Evolutionary conservation across 176 grass and related monocot genomes (phyloP).

Genomic region (Phragmites australis): DNA sequence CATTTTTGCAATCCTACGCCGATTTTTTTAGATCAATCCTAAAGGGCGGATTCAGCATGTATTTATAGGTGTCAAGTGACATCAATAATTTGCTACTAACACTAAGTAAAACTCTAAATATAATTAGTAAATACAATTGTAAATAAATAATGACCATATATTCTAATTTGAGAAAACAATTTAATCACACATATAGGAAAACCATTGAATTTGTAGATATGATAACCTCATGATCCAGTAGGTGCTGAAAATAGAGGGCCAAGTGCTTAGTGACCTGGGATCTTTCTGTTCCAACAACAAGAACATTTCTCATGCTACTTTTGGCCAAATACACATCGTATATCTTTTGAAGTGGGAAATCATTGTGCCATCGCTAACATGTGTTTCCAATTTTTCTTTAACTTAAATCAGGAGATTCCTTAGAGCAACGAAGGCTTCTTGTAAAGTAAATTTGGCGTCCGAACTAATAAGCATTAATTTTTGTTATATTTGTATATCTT

Average conservation of each 20-base stretch:
- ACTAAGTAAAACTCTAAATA: no score
- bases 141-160: no score
- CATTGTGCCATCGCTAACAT: neutral
- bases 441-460: slow-evolving; percentile 47
- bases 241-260: slow-evolving; percentile 70
- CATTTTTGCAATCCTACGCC: no score
- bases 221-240: slow-evolving; percentile 26
- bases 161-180: neutral
- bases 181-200: neutral
- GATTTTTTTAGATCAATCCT: no score
- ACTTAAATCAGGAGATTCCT: slow-evolving; percentile 62
- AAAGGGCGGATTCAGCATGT: no score
- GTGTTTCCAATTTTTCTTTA: neutral
- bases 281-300: slow-evolving; percentile 66
- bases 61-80: no score
- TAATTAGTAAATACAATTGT: no score
- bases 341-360: neutral
- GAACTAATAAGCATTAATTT: neutral
- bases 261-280: slow-evolving; percentile 47
- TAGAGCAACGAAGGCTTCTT: slow-evolving; percentile 55
- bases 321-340: neutral
- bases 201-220: neutral
- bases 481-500: neutral
- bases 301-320: slow-evolving; percentile 69
- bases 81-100: no score